phyloP scores from a whole-genome alignment of 2,329 filamentous ascomycete species.

The Incumbomyces delicatus region DNA sequence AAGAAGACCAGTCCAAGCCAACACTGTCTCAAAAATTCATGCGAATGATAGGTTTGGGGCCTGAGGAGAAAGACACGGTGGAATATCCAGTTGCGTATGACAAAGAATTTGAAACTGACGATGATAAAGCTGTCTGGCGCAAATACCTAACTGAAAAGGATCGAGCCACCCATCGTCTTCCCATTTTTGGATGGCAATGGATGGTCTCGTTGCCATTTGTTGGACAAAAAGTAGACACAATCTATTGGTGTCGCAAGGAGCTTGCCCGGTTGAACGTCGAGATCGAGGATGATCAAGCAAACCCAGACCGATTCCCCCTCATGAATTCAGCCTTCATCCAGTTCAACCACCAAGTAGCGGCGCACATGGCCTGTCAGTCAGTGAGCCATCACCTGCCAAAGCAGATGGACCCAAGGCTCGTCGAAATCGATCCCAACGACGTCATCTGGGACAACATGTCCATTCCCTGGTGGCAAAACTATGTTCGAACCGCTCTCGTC shows the following conservation, averaged over 20 bases:
- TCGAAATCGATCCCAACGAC: constrained; percentile 89
- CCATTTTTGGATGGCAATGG: constrained; percentile 54
- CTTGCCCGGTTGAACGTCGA: constrained; percentile 80
- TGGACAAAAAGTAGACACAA: constrained; percentile 87
- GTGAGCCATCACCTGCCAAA: constrained; percentile 83
- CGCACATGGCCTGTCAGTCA: constrained; percentile 95
- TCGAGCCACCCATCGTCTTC: constrained; percentile 72
- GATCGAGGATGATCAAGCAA: constrained; percentile 79
- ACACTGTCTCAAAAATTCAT: constrained; percentile 12
- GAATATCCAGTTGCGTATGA: constrained; percentile 57
- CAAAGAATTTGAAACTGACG: constrained; percentile 50
- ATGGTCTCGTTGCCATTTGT: constrained; percentile 69
- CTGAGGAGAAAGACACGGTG: constrained; percentile 14
- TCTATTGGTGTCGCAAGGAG: constrained; percentile 81
- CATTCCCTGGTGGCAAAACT: constrained; percentile 86
- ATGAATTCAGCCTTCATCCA: constrained; percentile 98
- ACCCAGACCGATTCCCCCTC: constrained; percentile 74
- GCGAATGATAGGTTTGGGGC: constrained; percentile 14
- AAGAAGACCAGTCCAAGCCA: not conserved
- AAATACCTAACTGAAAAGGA: constrained; percentile 73
- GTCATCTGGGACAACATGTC: constrained; percentile 98
- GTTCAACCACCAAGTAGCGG: constrained; percentile 94
- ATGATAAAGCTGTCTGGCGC: constrained; percentile 64
- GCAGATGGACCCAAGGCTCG: constrained; percentile 81
- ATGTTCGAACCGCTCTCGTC: constrained; percentile 60